Base-by-base conservation (phyloP, 1,139 yeast genomes). In the Geotrichum fermentans region DNA sequence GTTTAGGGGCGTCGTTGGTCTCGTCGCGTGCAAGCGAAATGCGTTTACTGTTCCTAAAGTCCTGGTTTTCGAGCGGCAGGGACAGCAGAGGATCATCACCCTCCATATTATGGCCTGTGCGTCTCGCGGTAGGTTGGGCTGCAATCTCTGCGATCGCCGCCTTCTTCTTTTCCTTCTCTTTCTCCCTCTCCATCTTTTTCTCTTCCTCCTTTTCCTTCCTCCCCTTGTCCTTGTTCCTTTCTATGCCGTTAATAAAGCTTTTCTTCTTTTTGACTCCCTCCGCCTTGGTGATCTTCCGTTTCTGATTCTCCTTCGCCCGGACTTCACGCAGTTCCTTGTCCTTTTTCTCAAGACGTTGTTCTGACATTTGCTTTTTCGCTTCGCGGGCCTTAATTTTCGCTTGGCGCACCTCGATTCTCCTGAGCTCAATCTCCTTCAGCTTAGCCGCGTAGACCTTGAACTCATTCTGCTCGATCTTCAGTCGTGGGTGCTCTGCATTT, bases 51-150 rank as follows among this genome's bases (percentile, higher is more conserved):
- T 47, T 47, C 2, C 44, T 32, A 16, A 47, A 17, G 21, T 47
- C 29, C 28, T 30, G 30, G 22, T 22, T 21, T 16, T 29, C 35
- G 13, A 47, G 39, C 3, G 51, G 51, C 18, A 47, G 30, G 2
- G 51, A 43, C 2, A 47, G 36, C 2, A 47, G 26, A 14, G 51
- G 51, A 38, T 47, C 51, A 2, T 38, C 36, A 14, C 44, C 44
- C 14, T 24, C 28, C 14, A 28, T 17, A 17, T 13, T 21, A 17
- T 16, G 36, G 30, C 28, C 14, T 11, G n/a, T 10, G 6, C 22
- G 33, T 4, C 22, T 34, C 2, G 13, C n/a, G n/a, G n/a, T n/a
- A 8, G 35, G 35, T 17, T 32, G 35, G n/a, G 14, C 14, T 32
- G 14, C 14, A 32, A 17, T 13, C 4, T 36, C 24, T 5, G 32